Evolutionary conservation across 2,329 filamentous ascomycete genomes (phyloP).

Genomic region (Colletotrichum cordylinicola): DNA sequence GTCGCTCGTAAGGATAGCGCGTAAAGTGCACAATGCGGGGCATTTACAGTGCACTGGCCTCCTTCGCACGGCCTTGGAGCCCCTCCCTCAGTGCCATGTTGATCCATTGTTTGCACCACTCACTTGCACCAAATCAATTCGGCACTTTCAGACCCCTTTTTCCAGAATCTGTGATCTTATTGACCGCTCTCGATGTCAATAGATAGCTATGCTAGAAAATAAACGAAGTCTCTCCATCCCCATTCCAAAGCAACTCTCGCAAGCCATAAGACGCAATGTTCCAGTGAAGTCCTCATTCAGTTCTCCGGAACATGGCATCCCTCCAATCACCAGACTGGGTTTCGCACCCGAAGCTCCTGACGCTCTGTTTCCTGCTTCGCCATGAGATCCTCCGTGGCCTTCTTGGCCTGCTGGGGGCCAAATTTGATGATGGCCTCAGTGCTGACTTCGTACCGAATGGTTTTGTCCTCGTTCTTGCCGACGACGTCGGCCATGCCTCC

Average conservation of each 20-base stretch:
- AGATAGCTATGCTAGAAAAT: background rate
- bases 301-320: background rate
- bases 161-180: background rate
- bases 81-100: background rate
- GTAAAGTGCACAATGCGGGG: conserved; percentile 9
- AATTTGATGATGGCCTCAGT: conserved; percentile 21
- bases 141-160: background rate
- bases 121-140: background rate
- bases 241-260: background rate
- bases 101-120: background rate
- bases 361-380: background rate
- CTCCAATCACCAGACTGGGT: conserved; percentile 9
- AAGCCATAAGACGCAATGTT: background rate
- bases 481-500: conserved; percentile 40
- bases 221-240: background rate
- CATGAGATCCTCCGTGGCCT: background rate
- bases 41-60: rapidly evolving
- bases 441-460: conserved; percentile 35
- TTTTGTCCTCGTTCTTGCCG: conserved; percentile 37
- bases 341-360: background rate
- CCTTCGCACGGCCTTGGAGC: background rate
- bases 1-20: background rate
- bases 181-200: background rate
- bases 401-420: background rate
- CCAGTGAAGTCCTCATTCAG: background rate